A percentile compares a stretch with the other conserved stretches of the same genome.
Conservation (phyloP, 257 asterid genomes). For the Osmanthus fragrans region DNA sequence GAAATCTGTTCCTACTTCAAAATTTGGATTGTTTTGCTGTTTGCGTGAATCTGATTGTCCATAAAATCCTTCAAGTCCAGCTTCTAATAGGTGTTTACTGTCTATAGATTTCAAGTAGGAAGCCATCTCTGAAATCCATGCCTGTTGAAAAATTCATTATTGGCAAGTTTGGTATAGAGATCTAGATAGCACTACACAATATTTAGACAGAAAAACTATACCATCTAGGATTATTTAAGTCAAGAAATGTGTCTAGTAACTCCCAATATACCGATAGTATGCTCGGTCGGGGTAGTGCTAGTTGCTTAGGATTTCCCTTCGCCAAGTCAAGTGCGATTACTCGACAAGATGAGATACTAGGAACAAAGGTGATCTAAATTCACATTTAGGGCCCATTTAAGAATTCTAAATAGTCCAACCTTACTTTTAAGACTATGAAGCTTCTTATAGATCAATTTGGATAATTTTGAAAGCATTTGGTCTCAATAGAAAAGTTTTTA, state of each 20-base stretch:
- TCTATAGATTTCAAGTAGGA: constrained; percentile 64
- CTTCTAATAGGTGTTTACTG: constrained; percentile 56
- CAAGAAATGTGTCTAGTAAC: not conserved
- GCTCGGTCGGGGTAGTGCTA: not conserved
- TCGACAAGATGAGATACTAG: not conserved
- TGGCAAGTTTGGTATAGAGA: not conserved
- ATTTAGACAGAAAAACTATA: not conserved
- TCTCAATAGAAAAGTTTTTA: too few species aligned
- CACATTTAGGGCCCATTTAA: not conserved
- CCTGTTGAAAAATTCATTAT: constrained; percentile 29
- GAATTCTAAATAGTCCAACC: too few species aligned
- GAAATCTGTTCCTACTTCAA: constrained; percentile 66
- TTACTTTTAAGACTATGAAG: not conserved
- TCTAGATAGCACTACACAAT: not conserved
- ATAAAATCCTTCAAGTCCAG: constrained; percentile 71
- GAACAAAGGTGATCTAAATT: not conserved
- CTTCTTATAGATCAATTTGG: not conserved
- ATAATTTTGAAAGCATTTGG: too few species aligned
- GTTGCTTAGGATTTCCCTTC: not conserved
- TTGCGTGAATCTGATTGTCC: constrained; percentile 40
- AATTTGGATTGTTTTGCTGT: constrained; percentile 36
- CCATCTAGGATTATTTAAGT: not conserved
- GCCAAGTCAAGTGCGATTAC: not conserved
- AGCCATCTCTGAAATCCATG: constrained; percentile 75
- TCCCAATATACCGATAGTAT: not conserved